Evolutionary conservation across 306 rosid species (phyloP).

Genomic region (Luffa acutangula): DNA sequence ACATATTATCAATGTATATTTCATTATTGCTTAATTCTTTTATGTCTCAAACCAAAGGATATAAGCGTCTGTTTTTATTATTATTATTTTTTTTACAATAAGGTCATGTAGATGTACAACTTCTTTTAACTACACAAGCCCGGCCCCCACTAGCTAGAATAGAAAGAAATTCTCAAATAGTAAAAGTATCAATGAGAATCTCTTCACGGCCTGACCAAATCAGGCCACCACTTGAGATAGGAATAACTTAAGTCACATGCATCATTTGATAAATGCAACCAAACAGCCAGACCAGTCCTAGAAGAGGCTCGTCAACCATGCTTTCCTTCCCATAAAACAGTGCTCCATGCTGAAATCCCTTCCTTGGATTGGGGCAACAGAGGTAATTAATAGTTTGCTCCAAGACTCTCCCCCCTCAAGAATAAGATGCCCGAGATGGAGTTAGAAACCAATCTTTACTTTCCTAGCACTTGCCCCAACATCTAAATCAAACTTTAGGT

Average conservation of each 20-base stretch:
- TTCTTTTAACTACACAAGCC: background rate
- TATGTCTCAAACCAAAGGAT: background rate
- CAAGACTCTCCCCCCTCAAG: background rate
- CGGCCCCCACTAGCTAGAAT: background rate
- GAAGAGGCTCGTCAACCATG: background rate
- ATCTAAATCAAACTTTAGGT: background rate
- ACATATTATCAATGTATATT: background rate
- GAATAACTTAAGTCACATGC: background rate
- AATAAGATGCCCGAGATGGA: background rate
- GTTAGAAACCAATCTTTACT: background rate
- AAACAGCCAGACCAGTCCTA: background rate
- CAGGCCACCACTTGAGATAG: background rate
- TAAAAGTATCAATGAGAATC: background rate
- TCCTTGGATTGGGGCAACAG: background rate
- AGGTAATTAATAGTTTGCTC: background rate
- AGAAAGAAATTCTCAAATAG: background rate
- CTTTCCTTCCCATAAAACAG: background rate
- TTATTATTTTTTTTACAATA: background rate
- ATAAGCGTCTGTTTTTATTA: background rate
- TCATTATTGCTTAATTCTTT: background rate
- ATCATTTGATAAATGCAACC: background rate
- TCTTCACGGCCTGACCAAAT: background rate
- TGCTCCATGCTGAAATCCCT: background rate
- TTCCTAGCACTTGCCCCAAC: background rate
- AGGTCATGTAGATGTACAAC: background rate